Percentiles rank a stretch among this genome's conserved stretches.
phyloP scores from a whole-genome alignment of 345 rosid species.

The Kernera saxatilis region DNA sequence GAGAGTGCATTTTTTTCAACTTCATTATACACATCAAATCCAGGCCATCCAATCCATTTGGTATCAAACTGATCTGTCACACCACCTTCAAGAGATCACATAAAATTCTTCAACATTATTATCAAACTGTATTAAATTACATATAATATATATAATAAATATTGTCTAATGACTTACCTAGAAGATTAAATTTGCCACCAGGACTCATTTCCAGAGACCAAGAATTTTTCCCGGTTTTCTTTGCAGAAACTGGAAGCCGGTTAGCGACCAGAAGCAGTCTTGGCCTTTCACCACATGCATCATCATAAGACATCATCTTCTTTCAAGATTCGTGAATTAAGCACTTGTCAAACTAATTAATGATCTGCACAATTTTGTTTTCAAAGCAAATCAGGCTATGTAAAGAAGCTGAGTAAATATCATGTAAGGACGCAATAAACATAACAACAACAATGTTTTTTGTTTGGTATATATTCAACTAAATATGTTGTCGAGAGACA shows the following conservation, averaged over 20 bases:
- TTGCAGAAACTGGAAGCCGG: constrained; percentile 83
- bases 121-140: too few species aligned
- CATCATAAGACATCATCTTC: neutral
- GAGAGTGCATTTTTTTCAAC: constrained; percentile 66
- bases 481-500: too few species aligned
- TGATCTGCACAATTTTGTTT: neutral
- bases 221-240: constrained; percentile 67
- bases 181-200: constrained; percentile 85
- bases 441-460: too few species aligned
- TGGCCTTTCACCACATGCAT: neutral
- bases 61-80: constrained; percentile 74
- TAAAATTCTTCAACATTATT: neutral
- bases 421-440: too few species aligned
- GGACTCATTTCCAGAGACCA: constrained; percentile 89
- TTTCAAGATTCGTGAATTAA: constrained; percentile 1
- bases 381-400: too few species aligned
- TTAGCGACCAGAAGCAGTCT: constrained; percentile 87
- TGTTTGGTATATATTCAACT: too few species aligned
- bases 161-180: too few species aligned
- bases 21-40: constrained; percentile 81
- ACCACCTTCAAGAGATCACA: constrained; percentile 41
- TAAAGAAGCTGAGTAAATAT: too few species aligned
- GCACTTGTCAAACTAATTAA: neutral
- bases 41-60: constrained; percentile 98
- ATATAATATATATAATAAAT: too few species aligned